These are phyloP conservation scores for Phytopythium litorale DNA, from an alignment of 352 stramenopile species.

Conservation along the genomic window DNA sequence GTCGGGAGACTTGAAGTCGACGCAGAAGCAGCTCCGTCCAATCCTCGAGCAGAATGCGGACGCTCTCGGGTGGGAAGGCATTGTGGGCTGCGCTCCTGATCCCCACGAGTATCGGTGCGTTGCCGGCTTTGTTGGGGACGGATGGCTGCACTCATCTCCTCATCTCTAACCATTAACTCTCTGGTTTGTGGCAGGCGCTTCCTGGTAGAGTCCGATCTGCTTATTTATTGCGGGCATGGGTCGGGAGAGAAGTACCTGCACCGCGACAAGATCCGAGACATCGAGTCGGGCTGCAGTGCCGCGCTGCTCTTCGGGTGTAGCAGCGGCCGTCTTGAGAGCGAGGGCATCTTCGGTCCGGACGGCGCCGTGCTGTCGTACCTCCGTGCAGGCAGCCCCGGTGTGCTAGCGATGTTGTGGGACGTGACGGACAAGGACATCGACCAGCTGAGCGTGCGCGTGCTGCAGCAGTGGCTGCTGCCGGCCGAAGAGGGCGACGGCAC, in stretches of 20 bases:
- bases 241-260: conserved; percentile 92
- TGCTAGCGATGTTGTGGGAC: conserved; percentile 99
- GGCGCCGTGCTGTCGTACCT: conserved; percentile 95
- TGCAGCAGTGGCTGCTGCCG: conserved; percentile 67
- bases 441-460: conserved; percentile 68
- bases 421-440: conserved; percentile 99
- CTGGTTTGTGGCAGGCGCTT: conserved; percentile 23
- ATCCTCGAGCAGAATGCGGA: conserved; percentile 32
- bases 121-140: neutral
- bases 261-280: conserved; percentile 63
- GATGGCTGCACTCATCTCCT: neutral
- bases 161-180: conserved; percentile 8
- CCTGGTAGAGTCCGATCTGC: conserved; percentile 77
- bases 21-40: conserved; percentile 51
- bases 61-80: conserved; percentile 47
- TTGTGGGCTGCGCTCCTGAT: conserved; percentile 42
- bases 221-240: conserved; percentile 98
- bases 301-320: conserved; percentile 98
- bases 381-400: conserved; percentile 84
- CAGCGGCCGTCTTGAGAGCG: conserved; percentile 85
- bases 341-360: conserved; percentile 92
- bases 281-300: conserved; percentile 54
- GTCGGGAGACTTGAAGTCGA: conserved; percentile 62
- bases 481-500: conserved; percentile 25
- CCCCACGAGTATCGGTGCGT: conserved; percentile 48